These are phyloP conservation scores for Lithospermum erythrorhizon DNA, from an alignment of 257 asterid genomes.

Conservation along the genomic window DNA sequence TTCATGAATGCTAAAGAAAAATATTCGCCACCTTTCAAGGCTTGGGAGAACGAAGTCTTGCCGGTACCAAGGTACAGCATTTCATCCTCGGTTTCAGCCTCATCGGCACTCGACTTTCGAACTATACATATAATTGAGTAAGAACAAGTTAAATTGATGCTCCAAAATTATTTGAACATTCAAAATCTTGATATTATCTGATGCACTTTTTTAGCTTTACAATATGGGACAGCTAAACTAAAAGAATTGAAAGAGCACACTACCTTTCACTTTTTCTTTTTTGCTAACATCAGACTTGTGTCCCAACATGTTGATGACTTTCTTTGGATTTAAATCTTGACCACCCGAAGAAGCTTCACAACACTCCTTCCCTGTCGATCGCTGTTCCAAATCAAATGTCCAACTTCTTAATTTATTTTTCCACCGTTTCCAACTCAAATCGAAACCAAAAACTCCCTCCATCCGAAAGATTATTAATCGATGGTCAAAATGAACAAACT, in stretches of 20 bases:
- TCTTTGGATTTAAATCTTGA: conserved; percentile 80
- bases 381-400: conserved; percentile 48
- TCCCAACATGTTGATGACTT: conserved; percentile 24
- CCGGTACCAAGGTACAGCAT: conserved; percentile 50
- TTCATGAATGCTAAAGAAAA: conserved; percentile 6
- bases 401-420: background rate
- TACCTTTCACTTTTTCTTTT: conserved; percentile 67
- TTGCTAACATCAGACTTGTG: conserved; percentile 40
- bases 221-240: conserved; percentile 12
- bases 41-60: conserved; percentile 81
- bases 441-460: too few species aligned
- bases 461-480: too few species aligned
- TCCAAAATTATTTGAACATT: conserved; percentile 18
- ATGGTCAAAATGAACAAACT: too few species aligned
- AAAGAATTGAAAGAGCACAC: background rate
- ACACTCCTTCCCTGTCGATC: conserved; percentile 51
- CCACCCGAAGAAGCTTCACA: conserved; percentile 46
- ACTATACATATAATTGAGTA: conserved; percentile 16
- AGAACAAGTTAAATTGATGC: conserved; percentile 2
- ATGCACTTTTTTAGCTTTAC: conserved; percentile 4
- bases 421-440: too few species aligned
- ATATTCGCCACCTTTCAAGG: conserved; percentile 55
- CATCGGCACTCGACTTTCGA: conserved; percentile 48
- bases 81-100: conserved; percentile 75
- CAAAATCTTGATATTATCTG: conserved; percentile 9